phyloP scores from a whole-genome alignment of 305 asterid species.

The Solanum hybrid region DNA sequence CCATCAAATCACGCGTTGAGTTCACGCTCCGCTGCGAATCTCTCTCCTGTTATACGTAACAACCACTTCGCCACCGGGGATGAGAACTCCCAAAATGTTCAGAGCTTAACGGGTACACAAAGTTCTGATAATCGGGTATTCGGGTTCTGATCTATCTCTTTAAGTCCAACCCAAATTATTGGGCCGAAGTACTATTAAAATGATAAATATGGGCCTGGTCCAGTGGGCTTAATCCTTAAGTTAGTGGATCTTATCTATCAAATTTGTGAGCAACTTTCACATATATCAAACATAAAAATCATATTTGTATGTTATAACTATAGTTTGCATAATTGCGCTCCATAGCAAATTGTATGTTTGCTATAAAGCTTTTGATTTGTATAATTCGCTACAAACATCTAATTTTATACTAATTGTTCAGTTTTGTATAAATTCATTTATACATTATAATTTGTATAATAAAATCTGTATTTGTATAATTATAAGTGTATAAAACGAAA shows the following conservation, averaged over 20 bases:
- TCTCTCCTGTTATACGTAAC: not conserved
- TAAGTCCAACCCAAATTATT: not conserved
- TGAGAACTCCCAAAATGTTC: not conserved
- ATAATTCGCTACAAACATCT: too few species aligned
- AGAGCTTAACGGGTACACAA: not conserved
- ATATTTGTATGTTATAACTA: too few species aligned
- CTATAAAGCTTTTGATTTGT: too few species aligned
- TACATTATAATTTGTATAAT: too few species aligned
- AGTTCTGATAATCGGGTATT: not conserved
- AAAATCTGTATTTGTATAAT: too few species aligned
- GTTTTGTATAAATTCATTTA: too few species aligned
- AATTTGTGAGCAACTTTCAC: not conserved
- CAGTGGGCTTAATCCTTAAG: not conserved
- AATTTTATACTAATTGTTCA: too few species aligned
- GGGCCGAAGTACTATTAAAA: not conserved
- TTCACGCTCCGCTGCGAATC: not conserved
- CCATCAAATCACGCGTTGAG: conserved; percentile 34
- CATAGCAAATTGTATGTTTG: too few species aligned
- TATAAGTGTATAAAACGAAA: too few species aligned
- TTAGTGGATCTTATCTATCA: not conserved
- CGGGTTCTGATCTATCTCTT: not conserved
- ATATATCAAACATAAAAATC: too few species aligned
- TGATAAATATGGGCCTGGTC: not conserved
- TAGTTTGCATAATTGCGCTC: too few species aligned
- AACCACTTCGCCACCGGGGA: not conserved